phyloP scores from a whole-genome alignment of 2,329 filamentous ascomycete genomes.

The Trichoderma simmonsii region DNA sequence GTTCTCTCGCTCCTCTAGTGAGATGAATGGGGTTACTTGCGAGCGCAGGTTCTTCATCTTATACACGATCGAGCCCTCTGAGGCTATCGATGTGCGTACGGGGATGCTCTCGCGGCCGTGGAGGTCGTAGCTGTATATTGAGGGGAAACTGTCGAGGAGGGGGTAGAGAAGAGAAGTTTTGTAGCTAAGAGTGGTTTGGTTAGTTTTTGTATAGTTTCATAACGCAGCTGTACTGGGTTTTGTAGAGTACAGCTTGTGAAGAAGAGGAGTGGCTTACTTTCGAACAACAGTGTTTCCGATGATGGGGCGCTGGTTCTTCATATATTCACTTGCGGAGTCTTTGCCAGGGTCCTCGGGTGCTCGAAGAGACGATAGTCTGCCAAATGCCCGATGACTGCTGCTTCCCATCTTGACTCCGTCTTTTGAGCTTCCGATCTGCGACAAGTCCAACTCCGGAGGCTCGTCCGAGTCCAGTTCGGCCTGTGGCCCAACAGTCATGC shows the following conservation, averaged over 20 bases:
- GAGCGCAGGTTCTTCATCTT: constrained; percentile 64
- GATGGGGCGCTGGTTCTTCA: constrained; percentile 21
- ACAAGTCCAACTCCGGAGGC: constrained; percentile 33
- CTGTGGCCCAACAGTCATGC: constrained; percentile 55
- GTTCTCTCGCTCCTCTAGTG: constrained; percentile 75
- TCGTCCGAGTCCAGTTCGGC: constrained; percentile 29
- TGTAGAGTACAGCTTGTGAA: not conserved
- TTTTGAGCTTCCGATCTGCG: constrained; percentile 27
- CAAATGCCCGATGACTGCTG: constrained; percentile 28
- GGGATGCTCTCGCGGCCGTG: constrained; percentile 34
- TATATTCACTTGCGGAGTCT: constrained; percentile 12
- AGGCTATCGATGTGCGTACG: constrained; percentile 62
- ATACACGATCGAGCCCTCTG: constrained; percentile 69
- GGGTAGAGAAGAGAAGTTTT: constrained; percentile 63
- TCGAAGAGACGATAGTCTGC: constrained; percentile 28
- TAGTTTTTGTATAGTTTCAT: not conserved
- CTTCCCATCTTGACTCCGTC: not conserved
- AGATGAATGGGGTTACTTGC: constrained; percentile 60
- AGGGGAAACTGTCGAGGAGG: constrained; percentile 78
- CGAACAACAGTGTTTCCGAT: constrained; percentile 30
- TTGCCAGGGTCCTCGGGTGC: constrained; percentile 17
- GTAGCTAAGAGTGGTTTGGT: constrained; percentile 34
- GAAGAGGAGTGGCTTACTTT: constrained; percentile 23
- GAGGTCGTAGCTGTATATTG: constrained; percentile 57
- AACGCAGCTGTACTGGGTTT: too few relatives aligned